Base-by-base conservation (phyloP, 1,139 yeast genomes). In the Debaryomyces psychrophilus region DNA sequence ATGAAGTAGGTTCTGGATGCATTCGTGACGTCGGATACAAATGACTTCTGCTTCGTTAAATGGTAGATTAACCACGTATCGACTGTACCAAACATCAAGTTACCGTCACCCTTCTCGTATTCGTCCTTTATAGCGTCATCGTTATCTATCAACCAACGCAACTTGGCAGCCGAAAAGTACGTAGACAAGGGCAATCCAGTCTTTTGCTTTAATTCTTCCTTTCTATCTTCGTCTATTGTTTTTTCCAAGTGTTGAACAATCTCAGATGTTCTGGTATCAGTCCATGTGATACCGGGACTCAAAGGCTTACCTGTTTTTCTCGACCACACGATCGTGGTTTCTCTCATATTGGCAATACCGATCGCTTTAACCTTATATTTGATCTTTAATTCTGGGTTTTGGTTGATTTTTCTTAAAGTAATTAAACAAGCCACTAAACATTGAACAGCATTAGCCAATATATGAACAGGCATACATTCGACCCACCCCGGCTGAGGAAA, bases 271-370 rank as follows among this genome's bases (percentile, higher is more conserved):
- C 98, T 81, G 35, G 96, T 87, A 68, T 92, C 98, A 50, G 95
- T 88, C 98, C 98, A 92, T 41, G 93, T 96, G 63, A 92, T 89
- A 63, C 97, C 97, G 61, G 87, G 85, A 62, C 85, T 78, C 47
- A 89, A 77, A 1, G 97, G 95, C 57, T 78, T 75, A 40, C 97
- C 97, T 2, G 97, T 90, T 48, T 76, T 76, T 56, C 83, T 78
- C 47, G 90, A 85, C 97, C 97, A 92, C 44, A 92, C 85, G 48
- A 92, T 81, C 27, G 97, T 87, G 39, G 98, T 90, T 69, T 92
- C 97, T 64, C 98, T 82, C 93, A 92, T 95, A 69, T 90, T 92
- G 50, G 97, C 95, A 58, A 92, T 82, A 39, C 97, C 97, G 56
- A 92, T 79, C 45, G 85, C 78, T 47, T 76, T 77, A 47, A 86